Conservation (phyloP, 2,329 filamentous ascomycete genomes). For the Nemania abortiva region DNA sequence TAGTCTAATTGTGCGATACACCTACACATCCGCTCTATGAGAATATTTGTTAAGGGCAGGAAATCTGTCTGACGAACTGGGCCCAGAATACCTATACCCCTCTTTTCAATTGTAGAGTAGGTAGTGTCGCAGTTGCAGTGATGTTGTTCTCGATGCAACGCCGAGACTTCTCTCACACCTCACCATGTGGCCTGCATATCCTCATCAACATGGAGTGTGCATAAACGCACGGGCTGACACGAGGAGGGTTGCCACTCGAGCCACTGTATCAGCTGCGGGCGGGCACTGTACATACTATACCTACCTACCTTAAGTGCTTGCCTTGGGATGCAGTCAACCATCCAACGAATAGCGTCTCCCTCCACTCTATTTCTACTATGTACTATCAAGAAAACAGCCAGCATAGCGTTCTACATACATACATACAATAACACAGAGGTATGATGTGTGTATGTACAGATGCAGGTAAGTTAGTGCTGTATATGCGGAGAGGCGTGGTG, state of each 20-base stretch:
- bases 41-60: no score
- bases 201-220: conserved; percentile 35
- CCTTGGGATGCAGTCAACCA: no score
- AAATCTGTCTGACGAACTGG: not conserved
- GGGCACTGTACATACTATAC: not conserved
- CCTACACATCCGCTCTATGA: no score
- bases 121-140: conserved; percentile 1
- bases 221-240: conserved; percentile 40
- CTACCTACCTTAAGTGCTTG: no score
- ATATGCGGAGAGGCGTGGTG: no score
- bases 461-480: not conserved
- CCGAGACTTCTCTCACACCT: conserved; percentile 36
- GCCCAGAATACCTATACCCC: conserved; percentile 20
- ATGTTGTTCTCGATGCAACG: conserved; percentile 35
- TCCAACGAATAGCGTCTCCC: no score
- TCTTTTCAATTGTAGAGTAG: conserved; percentile 8
- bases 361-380: no score
- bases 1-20: no score
- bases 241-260: conserved; percentile 33
- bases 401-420: no score
- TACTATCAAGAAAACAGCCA: no score
- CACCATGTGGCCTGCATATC: conserved; percentile 41
- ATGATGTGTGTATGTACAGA: no score
- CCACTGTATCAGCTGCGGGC: conserved; percentile 2
- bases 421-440: no score